Conservation (phyloP, 768 basidiomycete species). For the Mycena amicta region DNA sequence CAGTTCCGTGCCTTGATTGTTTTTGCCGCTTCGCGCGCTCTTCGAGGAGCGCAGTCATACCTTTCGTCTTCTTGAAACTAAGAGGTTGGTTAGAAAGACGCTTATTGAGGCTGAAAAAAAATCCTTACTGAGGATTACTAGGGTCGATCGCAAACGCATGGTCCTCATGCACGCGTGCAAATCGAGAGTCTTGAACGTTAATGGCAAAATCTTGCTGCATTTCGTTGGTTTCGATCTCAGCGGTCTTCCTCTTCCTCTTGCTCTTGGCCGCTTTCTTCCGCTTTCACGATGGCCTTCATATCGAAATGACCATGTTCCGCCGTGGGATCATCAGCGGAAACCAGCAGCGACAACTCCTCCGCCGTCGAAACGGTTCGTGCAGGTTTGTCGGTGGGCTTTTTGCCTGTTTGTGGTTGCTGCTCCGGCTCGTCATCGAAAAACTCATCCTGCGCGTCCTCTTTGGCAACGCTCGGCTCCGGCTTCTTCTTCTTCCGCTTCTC, state of each 20-base stretch:
- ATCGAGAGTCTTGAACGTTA: slow-evolving; percentile 85
- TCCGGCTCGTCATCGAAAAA: slow-evolving; percentile 65
- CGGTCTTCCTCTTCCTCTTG: slow-evolving; percentile 45
- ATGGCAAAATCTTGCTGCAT: slow-evolving; percentile 81
- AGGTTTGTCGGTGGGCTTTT: slow-evolving; percentile 18
- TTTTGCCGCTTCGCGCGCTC: slow-evolving; percentile 75
- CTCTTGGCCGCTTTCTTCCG: slow-evolving; percentile 64
- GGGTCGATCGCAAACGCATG: slow-evolving; percentile 95
- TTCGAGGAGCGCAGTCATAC: slow-evolving; percentile 83
- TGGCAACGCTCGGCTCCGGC: slow-evolving; percentile 46
- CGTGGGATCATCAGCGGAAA: slow-evolving; percentile 54
- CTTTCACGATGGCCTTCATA: slow-evolving; percentile 84
- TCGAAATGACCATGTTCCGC: slow-evolving; percentile 81
- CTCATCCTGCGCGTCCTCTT: slow-evolving; percentile 53
- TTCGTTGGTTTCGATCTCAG: slow-evolving; percentile 57
- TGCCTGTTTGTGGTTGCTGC: slow-evolving; percentile 27
- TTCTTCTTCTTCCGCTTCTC: slow-evolving; percentile 87
- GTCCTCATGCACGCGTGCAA: slow-evolving; percentile 86
- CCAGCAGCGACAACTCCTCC: slow-evolving; percentile 68
- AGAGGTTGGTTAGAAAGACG: slow-evolving; percentile 3
- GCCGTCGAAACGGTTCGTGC: slow-evolving; percentile 50
- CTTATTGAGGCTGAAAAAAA: slow-evolving; percentile 8
- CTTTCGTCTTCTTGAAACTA: slow-evolving; percentile 92
- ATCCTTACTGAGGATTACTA: slow-evolving; percentile 85
- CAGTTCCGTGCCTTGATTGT: slow-evolving; percentile 28